Base-by-base conservation (phyloP, 2,329 filamentous ascomycete species). In the Didymella arachidicola region DNA sequence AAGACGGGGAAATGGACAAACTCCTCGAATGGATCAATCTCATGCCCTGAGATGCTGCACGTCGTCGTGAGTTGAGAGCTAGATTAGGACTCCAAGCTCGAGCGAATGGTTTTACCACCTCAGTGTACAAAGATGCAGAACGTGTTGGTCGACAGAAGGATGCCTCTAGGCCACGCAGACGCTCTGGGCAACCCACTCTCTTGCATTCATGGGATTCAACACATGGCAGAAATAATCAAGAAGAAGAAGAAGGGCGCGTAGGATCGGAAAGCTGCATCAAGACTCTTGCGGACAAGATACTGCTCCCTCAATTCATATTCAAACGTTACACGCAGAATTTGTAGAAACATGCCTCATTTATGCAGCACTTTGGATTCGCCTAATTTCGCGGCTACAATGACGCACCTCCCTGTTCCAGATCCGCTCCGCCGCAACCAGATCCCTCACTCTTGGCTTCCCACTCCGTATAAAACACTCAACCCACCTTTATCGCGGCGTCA, bases 401-500 rank as follows among this genome's bases (percentile, higher is more conserved):
- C 48, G 27, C 34, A 41, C 47, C 47, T 34, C 25, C 29, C 22
- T 49, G 18, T 18, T 26, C n/a, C 47, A 50, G 18, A 38, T 25
- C 38, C 36, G 36, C 47, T 41, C 49, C 49, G 30, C 39, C 39
- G 25, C 39, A 27, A 34, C 30, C 14, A 32, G 16, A 30, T 1
- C 1, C 42, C 7, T 19, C 30, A 3, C 25, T 29, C 56, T 49
- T 58, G 49, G 49, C 45, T 41, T 25, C 29, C 56, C 45, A 54
- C 56, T 46, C 56, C 56, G 56, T 45, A 45, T 50, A 59, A 59
- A 54, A 25, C 41, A 12, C 50, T 45, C 56, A 54, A 32, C 46
- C 56, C 50, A 50, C 34, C 32, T 34, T 45, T 25, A 1, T 16
- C 39, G 22, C 41, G 22, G 19, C 38, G 19, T 14, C 38, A 16